Conservation (phyloP, 495 filamentous ascomycete species). For the Tuber magnatum region DNA sequence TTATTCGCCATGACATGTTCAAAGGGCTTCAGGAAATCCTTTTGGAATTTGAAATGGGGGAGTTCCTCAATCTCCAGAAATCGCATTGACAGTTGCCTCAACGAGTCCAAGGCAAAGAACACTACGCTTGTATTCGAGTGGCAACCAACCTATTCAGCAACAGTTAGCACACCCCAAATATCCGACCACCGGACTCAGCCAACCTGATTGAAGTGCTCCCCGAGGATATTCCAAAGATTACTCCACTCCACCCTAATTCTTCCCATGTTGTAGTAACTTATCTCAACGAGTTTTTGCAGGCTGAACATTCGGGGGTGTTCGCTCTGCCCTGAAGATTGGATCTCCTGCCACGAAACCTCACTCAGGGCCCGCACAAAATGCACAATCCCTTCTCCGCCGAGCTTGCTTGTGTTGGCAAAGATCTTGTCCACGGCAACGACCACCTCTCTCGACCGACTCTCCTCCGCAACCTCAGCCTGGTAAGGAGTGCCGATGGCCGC, state of each 20-base stretch:
- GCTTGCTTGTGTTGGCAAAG: constrained; percentile 88
- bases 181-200: background rate
- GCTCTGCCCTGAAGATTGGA: constrained; percentile 89
- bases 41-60: constrained; percentile 98
- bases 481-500: constrained; percentile 62
- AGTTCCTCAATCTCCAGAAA: constrained; percentile 98
- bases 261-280: constrained; percentile 99
- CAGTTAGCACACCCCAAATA: constrained; percentile 8
- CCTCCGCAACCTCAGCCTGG: constrained; percentile 78
- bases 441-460: constrained; percentile 85
- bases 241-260: constrained; percentile 97
- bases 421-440: constrained; percentile 88
- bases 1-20: constrained; percentile 95
- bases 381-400: constrained; percentile 94
- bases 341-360: constrained; percentile 98
- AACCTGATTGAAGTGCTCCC: constrained; percentile 86
- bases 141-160: constrained; percentile 60
- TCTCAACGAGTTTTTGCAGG: constrained; percentile 95
- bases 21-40: constrained; percentile 97
- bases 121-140: constrained; percentile 92
- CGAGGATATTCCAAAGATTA: constrained; percentile 90
- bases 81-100: constrained; percentile 92
- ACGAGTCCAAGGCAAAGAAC: constrained; percentile 90
- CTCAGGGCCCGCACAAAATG: constrained; percentile 89
- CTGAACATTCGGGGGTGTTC: constrained; percentile 93